phyloP scores from a whole-genome alignment of 2,329 filamentous ascomycete genomes.

The Capronia epimyces region DNA sequence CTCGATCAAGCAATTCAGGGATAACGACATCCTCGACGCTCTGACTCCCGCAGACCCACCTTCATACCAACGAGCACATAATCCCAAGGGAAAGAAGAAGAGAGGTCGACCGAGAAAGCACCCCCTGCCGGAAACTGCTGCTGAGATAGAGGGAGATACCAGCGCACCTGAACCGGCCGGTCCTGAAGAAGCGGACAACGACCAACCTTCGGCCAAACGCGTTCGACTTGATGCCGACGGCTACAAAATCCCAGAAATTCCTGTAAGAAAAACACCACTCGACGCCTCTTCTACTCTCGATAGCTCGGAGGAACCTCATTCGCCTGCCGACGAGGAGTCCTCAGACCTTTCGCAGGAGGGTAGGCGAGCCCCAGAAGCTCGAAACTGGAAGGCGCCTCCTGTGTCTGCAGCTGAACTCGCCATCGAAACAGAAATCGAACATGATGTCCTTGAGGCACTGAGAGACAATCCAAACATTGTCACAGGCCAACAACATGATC shows the following conservation, averaged over 20 bases:
- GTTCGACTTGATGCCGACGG: constrained; percentile 59
- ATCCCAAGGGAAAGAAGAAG: constrained; percentile 53
- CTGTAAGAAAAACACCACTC: constrained; percentile 34
- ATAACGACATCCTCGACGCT: constrained; percentile 46
- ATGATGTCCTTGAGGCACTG: constrained; percentile 66
- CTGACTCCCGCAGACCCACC: constrained; percentile 64
- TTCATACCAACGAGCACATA: constrained; percentile 59
- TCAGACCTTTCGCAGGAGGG: not conserved
- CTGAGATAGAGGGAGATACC: constrained; percentile 47
- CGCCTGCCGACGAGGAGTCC: not conserved
- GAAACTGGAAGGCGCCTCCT: constrained; percentile 40
- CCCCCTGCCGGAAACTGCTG: constrained; percentile 34
- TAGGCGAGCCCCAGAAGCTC: constrained; percentile 33
- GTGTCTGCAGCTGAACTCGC: constrained; percentile 58
- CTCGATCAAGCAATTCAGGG: constrained; percentile 76
- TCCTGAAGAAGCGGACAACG: constrained; percentile 45
- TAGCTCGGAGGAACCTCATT: not conserved
- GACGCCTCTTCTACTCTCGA: constrained; percentile 37
- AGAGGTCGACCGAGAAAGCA: constrained; percentile 33
- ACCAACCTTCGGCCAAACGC: constrained; percentile 29
- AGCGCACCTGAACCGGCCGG: constrained; percentile 36
- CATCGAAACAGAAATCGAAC: constrained; percentile 55
- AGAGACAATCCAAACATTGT: constrained; percentile 21
- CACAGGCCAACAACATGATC: constrained; percentile 4
- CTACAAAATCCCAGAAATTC: constrained; percentile 56